Base-by-base conservation (phyloP, 2,329 filamentous ascomycete species). In the Microdochium bolleyi region DNA sequence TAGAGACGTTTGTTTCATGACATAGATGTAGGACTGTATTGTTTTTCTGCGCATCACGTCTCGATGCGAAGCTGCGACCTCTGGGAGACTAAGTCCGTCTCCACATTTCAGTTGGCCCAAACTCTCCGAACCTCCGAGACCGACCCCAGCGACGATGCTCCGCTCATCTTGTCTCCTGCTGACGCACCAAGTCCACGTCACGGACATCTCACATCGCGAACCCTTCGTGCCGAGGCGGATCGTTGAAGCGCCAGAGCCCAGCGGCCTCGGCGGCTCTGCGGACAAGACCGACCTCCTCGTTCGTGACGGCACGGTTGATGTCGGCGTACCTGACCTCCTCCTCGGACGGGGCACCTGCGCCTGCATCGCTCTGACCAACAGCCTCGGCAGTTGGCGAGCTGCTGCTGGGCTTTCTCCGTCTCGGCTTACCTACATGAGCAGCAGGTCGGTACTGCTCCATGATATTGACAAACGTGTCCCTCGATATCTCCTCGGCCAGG, bases 391-490 rank as follows among this genome's bases (percentile, higher is more conserved):
- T 37, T 55, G 51, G 53, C 57, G 57, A 58, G 63, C 49, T 53
- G 48, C 25, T 63, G 54, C 61, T 63, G 5, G 27, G 27, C 27
- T 11, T 30, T 30, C 5, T 11, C 53, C 73, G 71, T 59, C 71
- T 81, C 52, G 74, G 72, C 71, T 90, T 92, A 3, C 89, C 89
- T 1, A 95, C 89, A 66, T 95, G 84, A 0, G 88, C 89, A 57
- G 87, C 81, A 0, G 89, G 89, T 56, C 83, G 84, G 63, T 94
- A 94, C 69, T 95, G 89, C 68, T 95, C 89, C 89, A 94, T 94
- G 58, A 95, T 85, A 64, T 95, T 86, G 55, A 94, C 80, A 67
- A 92, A 92, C 46, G 87, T 76, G 66, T 94, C 88, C 52, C 73
- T 77, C 3, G 86, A 89, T 2, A 95, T 77, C 51, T 90, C 80